A percentile compares a stretch with the other conserved stretches of the same genome.
Evolutionary conservation across 768 basidiomycete species (phyloP).

Genomic region (Floccularia luteovirens): DNA sequence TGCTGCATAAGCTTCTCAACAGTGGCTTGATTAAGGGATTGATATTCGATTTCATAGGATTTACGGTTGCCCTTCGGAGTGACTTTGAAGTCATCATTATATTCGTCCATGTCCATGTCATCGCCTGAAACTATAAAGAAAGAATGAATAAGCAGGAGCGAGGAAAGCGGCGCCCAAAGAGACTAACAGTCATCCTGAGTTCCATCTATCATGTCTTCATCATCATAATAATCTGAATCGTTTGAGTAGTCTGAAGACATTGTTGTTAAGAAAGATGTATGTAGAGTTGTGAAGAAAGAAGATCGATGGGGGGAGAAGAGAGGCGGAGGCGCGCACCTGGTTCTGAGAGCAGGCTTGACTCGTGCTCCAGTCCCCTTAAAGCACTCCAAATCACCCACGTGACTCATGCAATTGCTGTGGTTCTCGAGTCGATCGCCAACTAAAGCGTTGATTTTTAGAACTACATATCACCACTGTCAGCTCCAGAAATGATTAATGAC

Average conservation of each 20-base stretch:
- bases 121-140: conserved; percentile 28
- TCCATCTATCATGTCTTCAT: conserved; percentile 66
- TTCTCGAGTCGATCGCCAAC: too few species aligned
- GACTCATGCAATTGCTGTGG: too few species aligned
- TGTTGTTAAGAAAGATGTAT: conserved; percentile 16
- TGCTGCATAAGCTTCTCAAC: conserved; percentile 73
- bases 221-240: conserved; percentile 58
- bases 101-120: conserved; percentile 65
- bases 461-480: too few species aligned
- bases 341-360: neutral
- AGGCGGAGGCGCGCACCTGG: neutral
- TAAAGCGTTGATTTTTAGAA: too few species aligned
- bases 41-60: conserved; percentile 82
- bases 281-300: conserved; percentile 6
- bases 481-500: too few species aligned
- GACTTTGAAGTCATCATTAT: conserved; percentile 58
- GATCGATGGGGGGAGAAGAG: conserved; percentile 17
- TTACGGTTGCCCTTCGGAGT: conserved; percentile 49
- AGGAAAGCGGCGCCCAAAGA: neutral
- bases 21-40: conserved; percentile 60
- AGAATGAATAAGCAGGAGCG: conserved; percentile 4
- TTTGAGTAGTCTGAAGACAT: conserved; percentile 65
- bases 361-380: neutral
- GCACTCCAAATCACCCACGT: neutral
- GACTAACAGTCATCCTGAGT: conserved; percentile 44